Base-by-base conservation (phyloP, 495 filamentous ascomycete species). In the Aspergillus carlsbadensis region DNA sequence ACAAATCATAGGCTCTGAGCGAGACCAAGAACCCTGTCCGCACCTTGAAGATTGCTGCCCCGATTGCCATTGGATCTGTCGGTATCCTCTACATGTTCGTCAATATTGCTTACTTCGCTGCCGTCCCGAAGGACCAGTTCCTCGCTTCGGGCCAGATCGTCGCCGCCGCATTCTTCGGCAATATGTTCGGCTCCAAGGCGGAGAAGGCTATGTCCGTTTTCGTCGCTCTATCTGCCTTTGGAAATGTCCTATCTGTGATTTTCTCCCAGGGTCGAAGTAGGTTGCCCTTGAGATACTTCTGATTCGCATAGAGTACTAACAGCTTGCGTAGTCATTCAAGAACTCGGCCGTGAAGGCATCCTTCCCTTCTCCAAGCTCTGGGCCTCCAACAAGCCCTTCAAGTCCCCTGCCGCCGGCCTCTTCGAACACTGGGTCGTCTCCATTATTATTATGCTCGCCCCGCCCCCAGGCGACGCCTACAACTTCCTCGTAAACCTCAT, bases 81-180 rank as follows among this genome's bases (percentile, higher is more conserved):
- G 80, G 81, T 0, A 70, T 89, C 24, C 69, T 88, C 0, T 89
- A 88, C 69, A 83, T 89, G 68, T 64, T 89, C 21, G 81, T 80
- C 62, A 89, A 90, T 69, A 81, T 90, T 45, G 86, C 87, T 52
- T 90, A 89, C 66, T 88, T 89, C 57, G 84, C 83, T 5, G 87
- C 83, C 0, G 84, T 89, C 6, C 77, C 84, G 18, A 84, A 83
- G 56, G 76, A 80, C 15, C 83, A 88, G 44, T 81, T 89, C 60
- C 69, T 84, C 8, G 71, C 71, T 4, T 83, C 82, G 0, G 81
- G 81, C 18, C 76, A 79, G 14, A 78, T 87, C 10, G 79, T 88
- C 17, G 87, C 85, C 2, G 85, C 83, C 0, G 61, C 78, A 1
- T 82, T 90, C 68, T 88, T 89, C 69, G 69, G 80, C 18, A 88